phyloP scores from a whole-genome alignment of 192 early-diverging fungal genomes.

The Coemansia sp. region DNA sequence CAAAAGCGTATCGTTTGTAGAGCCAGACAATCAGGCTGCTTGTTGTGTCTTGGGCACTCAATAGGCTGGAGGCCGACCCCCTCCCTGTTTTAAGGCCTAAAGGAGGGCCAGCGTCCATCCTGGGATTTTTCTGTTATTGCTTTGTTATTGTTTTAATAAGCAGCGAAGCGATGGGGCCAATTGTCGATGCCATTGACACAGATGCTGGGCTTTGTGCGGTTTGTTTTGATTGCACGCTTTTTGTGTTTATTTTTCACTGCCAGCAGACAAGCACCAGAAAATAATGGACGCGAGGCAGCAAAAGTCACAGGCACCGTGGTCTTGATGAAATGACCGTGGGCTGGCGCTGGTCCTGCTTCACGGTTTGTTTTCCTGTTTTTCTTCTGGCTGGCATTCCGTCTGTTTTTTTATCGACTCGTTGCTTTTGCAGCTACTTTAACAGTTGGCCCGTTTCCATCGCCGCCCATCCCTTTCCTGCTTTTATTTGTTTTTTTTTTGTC shows the following conservation, averaged over 20 bases:
- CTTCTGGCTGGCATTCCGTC: background rate
- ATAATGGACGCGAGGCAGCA: background rate
- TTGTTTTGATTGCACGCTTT: background rate
- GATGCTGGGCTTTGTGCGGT: background rate
- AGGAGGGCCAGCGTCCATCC: background rate
- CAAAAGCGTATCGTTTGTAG: background rate
- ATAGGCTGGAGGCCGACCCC: background rate
- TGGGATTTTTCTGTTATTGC: background rate
- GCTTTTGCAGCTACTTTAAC: constrained; percentile 4
- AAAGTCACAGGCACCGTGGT: background rate
- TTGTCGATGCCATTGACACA: background rate
- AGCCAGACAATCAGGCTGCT: background rate
- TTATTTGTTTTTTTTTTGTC: constrained; percentile 1
- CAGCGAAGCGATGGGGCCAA: background rate
- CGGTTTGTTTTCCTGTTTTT: constrained; percentile 11
- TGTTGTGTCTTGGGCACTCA: background rate
- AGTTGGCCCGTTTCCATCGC: constrained; percentile 11
- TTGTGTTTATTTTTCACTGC: background rate
- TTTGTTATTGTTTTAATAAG: background rate
- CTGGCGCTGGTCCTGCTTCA: background rate
- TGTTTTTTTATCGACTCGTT: constrained; percentile 9
- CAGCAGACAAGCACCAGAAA: background rate
- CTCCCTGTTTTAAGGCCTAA: background rate
- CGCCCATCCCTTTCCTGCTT: constrained; percentile 2
- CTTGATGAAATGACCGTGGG: constrained; percentile 1